Percentiles rank a stretch among this genome's conserved stretches.
Conservation (phyloP, 2,329 filamentous ascomycete species). For the Epichloe gansuensis region DNA sequence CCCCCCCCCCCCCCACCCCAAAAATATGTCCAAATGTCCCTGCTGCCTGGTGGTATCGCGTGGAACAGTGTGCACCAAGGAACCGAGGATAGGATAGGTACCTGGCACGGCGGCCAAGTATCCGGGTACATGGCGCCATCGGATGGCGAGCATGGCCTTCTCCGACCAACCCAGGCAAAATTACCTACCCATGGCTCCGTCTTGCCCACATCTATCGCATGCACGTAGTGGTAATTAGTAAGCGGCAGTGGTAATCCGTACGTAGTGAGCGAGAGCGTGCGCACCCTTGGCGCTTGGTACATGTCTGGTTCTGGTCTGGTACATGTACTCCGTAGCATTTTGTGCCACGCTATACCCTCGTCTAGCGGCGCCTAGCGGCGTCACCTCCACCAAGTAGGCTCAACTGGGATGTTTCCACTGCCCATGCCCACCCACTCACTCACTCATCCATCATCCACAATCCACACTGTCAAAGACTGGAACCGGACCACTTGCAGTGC, state of each 20-base stretch:
- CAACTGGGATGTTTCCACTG: neutral
- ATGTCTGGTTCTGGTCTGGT: neutral
- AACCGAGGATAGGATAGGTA: neutral
- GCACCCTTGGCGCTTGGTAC: neutral
- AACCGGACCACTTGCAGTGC: neutral
- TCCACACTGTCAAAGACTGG: neutral
- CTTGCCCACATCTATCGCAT: neutral
- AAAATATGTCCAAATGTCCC: neutral
- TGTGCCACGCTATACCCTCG: conserved; percentile 8
- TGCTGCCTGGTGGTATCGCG: neutral
- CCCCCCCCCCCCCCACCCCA: no score
- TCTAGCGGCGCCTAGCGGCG: neutral
- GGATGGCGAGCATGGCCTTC: no score
- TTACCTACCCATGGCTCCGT: neutral
- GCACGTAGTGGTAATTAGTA: no score
- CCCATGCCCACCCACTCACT: neutral
- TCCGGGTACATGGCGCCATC: no score
- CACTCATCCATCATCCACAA: no score
- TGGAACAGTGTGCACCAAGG: neutral
- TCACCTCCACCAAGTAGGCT: neutral
- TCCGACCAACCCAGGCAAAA: no score
- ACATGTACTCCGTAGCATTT: neutral
- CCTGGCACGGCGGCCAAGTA: neutral
- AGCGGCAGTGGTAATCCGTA: no score
- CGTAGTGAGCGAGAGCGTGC: neutral